Conservation (phyloP, 345 rosid species). For the Lepidium aucheri region DNA sequence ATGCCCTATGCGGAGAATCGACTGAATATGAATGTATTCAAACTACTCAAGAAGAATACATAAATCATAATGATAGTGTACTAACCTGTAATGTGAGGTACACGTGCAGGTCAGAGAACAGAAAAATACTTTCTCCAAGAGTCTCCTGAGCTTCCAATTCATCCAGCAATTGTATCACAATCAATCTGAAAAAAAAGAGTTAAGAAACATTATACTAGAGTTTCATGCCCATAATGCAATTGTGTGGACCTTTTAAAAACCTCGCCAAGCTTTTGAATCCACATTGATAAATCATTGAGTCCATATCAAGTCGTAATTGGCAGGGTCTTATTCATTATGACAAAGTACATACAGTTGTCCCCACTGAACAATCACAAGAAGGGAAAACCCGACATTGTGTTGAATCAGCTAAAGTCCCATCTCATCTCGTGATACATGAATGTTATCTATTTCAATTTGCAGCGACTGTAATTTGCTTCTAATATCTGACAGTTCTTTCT, state of each 20-base stretch:
- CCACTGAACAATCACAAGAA: not conserved
- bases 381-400: not conserved
- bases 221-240: not conserved
- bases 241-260: not conserved
- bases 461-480: conserved; percentile 40
- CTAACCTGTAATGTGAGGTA: conserved; percentile 12
- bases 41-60: not conserved
- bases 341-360: conserved; percentile 12
- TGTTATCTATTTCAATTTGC: conserved; percentile 70
- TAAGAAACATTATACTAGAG: not conserved
- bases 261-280: not conserved
- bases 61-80: not conserved
- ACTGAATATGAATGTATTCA: conserved; percentile 5
- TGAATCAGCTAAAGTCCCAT: conserved; percentile 20
- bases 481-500: conserved; percentile 44
- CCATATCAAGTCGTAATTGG: conserved; percentile 13
- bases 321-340: conserved; percentile 19
- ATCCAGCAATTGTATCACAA: not conserved
- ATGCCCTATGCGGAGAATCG: conserved; percentile 10
- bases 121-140: not conserved
- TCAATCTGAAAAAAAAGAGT: conserved; percentile 12
- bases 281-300: not conserved
- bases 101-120: not conserved
- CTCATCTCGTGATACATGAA: conserved; percentile 46
- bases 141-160: conserved; percentile 3